phyloP scores from a whole-genome alignment of 2,329 filamentous ascomycete species.

The Stagonosporopsis tanaceti region DNA sequence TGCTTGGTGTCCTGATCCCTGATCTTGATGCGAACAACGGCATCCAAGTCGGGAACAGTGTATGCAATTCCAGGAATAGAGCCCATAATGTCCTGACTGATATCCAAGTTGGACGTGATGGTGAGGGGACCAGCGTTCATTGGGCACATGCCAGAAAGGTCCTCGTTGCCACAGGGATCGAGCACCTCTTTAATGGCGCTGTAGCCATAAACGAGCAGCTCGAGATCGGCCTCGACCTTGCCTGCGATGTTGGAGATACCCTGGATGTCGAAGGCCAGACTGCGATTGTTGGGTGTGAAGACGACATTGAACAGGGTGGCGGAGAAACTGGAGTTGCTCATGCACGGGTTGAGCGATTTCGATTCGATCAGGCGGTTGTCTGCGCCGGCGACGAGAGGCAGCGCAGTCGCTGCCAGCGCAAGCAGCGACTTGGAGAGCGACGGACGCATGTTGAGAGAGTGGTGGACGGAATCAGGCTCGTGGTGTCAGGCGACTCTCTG shows the following conservation, averaged over 20 bases:
- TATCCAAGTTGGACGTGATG: constrained; percentile 72
- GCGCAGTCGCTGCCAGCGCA: constrained; percentile 47
- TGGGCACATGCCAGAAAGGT: constrained; percentile 80
- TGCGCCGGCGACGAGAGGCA: constrained; percentile 65
- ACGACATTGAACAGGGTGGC: constrained; percentile 88
- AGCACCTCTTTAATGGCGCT: constrained; percentile 71
- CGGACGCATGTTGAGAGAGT: constrained; percentile 42
- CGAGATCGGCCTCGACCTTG: constrained; percentile 78
- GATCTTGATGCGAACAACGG: constrained; percentile 81
- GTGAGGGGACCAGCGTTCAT: constrained; percentile 87
- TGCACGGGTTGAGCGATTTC: constrained; percentile 84
- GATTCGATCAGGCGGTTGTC: constrained; percentile 72
- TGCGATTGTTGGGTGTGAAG: constrained; percentile 78
- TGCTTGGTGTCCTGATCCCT: constrained; percentile 70
- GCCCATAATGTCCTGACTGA: constrained; percentile 65
- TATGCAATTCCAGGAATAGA: constrained; percentile 85
- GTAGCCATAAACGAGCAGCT: constrained; percentile 84
- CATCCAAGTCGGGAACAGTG: constrained; percentile 89
- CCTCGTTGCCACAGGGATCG: constrained; percentile 75
- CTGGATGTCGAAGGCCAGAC: constrained; percentile 76
- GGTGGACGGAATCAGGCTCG: constrained; percentile 22
- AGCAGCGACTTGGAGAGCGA: constrained; percentile 45
- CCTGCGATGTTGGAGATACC: constrained; percentile 85
- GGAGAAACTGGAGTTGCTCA: constrained; percentile 84
- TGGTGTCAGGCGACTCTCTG: constrained; percentile 25